A percentile compares a stretch with the other conserved stretches of the same genome.
phyloP scores from a whole-genome alignment of 148 eudicot species.

The Fagopyrum esculentum region DNA sequence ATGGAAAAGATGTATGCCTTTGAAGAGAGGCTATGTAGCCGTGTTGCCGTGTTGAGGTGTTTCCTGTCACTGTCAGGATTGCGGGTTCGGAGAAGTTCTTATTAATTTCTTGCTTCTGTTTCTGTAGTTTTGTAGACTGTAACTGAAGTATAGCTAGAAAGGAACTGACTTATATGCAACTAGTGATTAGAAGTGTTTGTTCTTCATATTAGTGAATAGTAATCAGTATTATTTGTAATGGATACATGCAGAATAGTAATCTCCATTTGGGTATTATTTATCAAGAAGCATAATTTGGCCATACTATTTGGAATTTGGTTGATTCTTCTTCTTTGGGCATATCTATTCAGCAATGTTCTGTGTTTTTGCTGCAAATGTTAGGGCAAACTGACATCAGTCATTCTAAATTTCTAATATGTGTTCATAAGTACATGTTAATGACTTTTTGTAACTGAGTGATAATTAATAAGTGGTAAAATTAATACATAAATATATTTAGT shows the following conservation, averaged over 20 bases:
- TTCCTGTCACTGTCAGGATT: too few species aligned
- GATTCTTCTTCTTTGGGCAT: background rate
- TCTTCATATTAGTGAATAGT: background rate
- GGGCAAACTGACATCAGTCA: background rate
- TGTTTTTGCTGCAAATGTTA: background rate
- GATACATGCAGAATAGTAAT: background rate
- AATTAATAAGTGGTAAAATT: too few species aligned
- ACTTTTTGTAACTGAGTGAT: too few species aligned
- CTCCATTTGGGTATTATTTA: background rate
- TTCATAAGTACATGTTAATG: too few species aligned
- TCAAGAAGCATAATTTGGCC: background rate
- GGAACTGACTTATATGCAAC: background rate
- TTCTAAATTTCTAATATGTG: background rate
- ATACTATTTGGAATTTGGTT: background rate
- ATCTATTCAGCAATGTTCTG: background rate
- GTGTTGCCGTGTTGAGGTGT: background rate
- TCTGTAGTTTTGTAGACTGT: background rate
- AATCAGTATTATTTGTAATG: background rate
- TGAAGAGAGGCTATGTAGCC: background rate
- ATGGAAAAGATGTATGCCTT: background rate
- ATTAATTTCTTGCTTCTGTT: too few species aligned
- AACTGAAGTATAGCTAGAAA: background rate
- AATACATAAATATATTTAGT: too few species aligned
- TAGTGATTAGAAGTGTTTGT: background rate
- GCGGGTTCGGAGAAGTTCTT: too few species aligned